phyloP scores from a whole-genome alignment of 306 rosid genomes.

The Acacia acuminata region DNA sequence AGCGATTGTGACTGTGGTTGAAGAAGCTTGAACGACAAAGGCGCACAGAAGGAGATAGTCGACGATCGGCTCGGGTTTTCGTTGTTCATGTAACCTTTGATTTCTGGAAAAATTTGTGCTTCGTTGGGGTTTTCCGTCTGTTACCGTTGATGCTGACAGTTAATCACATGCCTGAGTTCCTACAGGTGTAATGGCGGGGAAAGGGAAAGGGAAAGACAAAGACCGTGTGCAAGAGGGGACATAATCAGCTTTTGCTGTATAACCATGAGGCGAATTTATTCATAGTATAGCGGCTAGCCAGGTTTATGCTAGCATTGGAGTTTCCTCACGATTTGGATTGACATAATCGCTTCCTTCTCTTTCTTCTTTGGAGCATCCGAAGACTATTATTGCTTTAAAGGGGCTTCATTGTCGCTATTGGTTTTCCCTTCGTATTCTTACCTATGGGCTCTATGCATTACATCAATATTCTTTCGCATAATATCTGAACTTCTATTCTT shows the following conservation, averaged over 20 bases:
- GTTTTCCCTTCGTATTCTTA: conserved; percentile 5
- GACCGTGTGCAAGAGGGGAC: too few species aligned
- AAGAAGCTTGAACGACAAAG: too few species aligned
- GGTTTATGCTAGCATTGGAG: conserved; percentile 46
- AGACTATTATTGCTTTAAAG: conserved; percentile 23
- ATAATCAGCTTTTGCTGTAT: not conserved
- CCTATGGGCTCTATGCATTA: conserved; percentile 40
- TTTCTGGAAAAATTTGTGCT: too few species aligned
- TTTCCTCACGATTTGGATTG: conserved; percentile 56
- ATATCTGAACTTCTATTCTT: conserved; percentile 31
- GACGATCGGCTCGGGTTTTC: too few species aligned
- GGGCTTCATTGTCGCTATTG: not conserved
- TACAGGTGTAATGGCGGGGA: too few species aligned
- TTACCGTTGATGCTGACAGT: too few species aligned
- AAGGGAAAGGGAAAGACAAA: too few species aligned
- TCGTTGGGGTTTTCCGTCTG: too few species aligned
- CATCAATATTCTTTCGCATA: conserved; percentile 34
- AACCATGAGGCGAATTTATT: not conserved
- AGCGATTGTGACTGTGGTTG: too few species aligned
- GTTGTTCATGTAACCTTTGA: too few species aligned
- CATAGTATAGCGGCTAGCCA: not conserved
- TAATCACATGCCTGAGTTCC: too few species aligned
- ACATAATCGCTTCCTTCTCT: conserved; percentile 49
- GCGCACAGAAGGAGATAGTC: too few species aligned
- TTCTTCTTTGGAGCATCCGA: conserved; percentile 53